Evolutionary conservation across 352 stramenopile species (phyloP).

Genomic region (Globisporangium radiosum): DNA sequence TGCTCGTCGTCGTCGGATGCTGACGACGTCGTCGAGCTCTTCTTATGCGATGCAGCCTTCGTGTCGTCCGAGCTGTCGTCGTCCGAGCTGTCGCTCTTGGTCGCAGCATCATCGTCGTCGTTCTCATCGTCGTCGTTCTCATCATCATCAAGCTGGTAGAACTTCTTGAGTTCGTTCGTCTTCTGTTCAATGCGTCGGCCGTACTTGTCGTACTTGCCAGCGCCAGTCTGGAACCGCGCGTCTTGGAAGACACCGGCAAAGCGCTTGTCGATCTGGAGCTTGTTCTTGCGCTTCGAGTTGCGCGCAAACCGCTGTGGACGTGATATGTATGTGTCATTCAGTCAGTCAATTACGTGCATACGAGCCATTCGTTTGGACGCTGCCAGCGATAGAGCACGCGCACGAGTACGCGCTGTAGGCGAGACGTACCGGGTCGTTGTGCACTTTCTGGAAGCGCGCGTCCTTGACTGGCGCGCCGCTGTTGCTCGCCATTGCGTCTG

Average conservation of each 20-base stretch:
- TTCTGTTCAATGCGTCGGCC: constrained; percentile 75
- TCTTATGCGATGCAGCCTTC: not conserved
- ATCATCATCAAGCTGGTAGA: constrained; percentile 69
- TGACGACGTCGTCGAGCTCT: constrained; percentile 7
- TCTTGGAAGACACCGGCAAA: constrained; percentile 70
- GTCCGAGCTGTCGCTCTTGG: not conserved
- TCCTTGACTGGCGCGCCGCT: constrained; percentile 41
- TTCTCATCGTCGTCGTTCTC: constrained; percentile 23
- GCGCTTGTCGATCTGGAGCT: constrained; percentile 75
- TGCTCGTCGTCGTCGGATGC: constrained; percentile 23
- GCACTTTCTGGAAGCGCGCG: constrained; percentile 79
- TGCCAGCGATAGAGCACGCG: too few relatives aligned
- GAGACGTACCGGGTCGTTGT: constrained; percentile 67
- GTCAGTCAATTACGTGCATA: not conserved
- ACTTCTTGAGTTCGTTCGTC: constrained; percentile 72
- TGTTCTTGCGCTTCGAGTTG: constrained; percentile 74
- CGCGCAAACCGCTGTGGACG: constrained; percentile 57
- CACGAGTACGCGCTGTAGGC: too few relatives aligned
- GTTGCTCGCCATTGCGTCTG: constrained; percentile 26
- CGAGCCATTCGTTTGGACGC: too few relatives aligned
- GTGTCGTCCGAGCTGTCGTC: not conserved
- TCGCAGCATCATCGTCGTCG: constrained; percentile 12
- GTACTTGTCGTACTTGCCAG: constrained; percentile 87
- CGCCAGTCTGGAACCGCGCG: constrained; percentile 72
- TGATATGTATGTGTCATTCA: too few relatives aligned